Conservation (phyloP, 23 red algal species). For the Gracilariopsis chorda region DNA sequence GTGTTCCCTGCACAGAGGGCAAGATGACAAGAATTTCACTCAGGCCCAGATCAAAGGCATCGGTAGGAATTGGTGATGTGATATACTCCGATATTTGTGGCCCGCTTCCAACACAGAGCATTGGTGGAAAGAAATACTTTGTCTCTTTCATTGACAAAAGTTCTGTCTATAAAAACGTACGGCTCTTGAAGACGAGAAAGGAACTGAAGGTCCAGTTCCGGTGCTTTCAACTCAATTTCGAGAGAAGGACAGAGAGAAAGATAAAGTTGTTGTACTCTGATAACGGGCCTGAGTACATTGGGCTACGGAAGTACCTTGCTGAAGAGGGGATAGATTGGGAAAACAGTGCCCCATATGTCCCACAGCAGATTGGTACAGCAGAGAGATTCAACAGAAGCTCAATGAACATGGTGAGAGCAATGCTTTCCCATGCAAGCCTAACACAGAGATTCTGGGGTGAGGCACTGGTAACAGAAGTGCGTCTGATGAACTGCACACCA, state of each 20-base stretch:
- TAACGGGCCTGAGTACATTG: neutral
- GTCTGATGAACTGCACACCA: neutral
- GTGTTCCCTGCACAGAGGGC: neutral
- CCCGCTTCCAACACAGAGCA: neutral
- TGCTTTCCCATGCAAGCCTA: neutral
- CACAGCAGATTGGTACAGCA: neutral
- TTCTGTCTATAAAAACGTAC: too few species aligned
- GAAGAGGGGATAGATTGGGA: neutral
- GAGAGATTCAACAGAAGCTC: neutral
- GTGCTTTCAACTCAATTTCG: too few species aligned
- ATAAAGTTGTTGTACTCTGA: neutral
- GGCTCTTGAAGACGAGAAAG: neutral
- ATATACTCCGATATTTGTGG: neutral
- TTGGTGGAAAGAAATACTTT: neutral
- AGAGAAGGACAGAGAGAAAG: neutral
- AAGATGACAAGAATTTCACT: neutral
- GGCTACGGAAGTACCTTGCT: neutral
- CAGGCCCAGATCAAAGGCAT: neutral
- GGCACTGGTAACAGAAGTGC: neutral
- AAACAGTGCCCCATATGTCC: neutral
- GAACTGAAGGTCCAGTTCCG: too few species aligned
- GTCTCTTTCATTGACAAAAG: neutral
- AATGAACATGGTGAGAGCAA: neutral
- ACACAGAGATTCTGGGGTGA: neutral
- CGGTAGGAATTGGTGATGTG: neutral